Conservation (phyloP, 306 rosid species). For the Sphenostylis stenocarpa region DNA sequence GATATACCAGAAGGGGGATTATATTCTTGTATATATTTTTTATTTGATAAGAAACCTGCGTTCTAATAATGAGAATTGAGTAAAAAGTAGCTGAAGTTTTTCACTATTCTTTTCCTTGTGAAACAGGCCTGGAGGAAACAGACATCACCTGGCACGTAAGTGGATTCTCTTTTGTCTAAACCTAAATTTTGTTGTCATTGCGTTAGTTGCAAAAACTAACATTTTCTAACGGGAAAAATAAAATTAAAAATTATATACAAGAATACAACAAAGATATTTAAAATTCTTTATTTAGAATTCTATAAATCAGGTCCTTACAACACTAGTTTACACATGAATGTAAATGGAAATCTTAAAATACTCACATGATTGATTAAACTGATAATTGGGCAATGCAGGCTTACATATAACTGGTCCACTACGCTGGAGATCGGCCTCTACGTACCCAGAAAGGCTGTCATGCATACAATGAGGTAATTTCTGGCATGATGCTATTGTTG, state of each 20-base stretch:
- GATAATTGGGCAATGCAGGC: background rate
- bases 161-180: background rate
- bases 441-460: background rate
- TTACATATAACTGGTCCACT: background rate
- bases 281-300: too few species aligned
- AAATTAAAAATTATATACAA: too few species aligned
- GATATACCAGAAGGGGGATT: background rate
- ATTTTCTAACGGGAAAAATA: background rate
- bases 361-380: too few species aligned
- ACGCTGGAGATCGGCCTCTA: background rate
- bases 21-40: background rate
- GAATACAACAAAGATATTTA: too few species aligned
- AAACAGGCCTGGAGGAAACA: background rate
- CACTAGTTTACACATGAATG: too few species aligned
- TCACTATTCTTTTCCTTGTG: background rate
- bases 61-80: background rate
- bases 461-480: background rate
- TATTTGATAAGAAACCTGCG: background rate
- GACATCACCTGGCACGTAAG: background rate
- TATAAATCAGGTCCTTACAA: too few species aligned
- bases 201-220: background rate
- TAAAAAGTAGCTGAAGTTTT: background rate
- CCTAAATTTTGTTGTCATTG: background rate
- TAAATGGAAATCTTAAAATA: too few species aligned
- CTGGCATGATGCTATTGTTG: background rate